Percentiles rank a stretch among this genome's conserved stretches.
Evolutionary conservation across 176 grass and related monocot genomes (phyloP).

Genomic region (Phoenix dactylifera): DNA sequence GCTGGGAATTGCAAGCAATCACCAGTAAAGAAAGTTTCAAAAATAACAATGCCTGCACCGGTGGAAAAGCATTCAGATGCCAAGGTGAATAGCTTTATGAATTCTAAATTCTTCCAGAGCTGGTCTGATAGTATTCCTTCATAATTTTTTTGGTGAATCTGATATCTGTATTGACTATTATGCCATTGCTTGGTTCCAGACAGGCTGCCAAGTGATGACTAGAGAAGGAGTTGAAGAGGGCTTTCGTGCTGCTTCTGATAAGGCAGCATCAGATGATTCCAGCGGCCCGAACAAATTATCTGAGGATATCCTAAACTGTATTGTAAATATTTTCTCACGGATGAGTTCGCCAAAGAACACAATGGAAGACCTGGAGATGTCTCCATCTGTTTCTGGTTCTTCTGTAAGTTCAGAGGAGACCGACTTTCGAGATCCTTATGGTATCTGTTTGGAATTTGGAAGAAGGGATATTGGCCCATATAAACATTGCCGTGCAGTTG

Average conservation of each 20-base stretch:
- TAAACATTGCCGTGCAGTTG: conserved; percentile 44
- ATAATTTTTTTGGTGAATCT: no score
- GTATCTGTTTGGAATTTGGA: conserved; percentile 51
- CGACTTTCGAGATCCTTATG: conserved; percentile 63
- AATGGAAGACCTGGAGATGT: conserved; percentile 39
- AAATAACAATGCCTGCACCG: conserved; percentile 14
- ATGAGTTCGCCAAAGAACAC: conserved; percentile 25
- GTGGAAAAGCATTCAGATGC: conserved; percentile 36
- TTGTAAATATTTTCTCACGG: conserved; percentile 64
- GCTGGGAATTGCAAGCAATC: conserved; percentile 33
- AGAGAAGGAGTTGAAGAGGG: conserved; percentile 30
- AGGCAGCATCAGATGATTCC: conserved; percentile 21
- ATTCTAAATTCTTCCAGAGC: background rate
- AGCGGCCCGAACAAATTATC: conserved; percentile 72
- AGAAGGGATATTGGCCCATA: conserved; percentile 71
- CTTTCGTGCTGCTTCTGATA: conserved; percentile 11
- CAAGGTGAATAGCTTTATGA: conserved; percentile 24
- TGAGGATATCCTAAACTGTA: conserved; percentile 72
- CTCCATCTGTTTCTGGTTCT: conserved; percentile 57
- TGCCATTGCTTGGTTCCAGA: conserved; percentile 23
- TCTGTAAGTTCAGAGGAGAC: conserved; percentile 40
- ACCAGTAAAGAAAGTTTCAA: conserved; percentile 36
- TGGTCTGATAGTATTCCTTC: no score
- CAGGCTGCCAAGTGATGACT: conserved; percentile 17
- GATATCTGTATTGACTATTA: no score